phyloP scores from a whole-genome alignment of 306 rosid genomes.

The Lithocarpus polystachyus region DNA sequence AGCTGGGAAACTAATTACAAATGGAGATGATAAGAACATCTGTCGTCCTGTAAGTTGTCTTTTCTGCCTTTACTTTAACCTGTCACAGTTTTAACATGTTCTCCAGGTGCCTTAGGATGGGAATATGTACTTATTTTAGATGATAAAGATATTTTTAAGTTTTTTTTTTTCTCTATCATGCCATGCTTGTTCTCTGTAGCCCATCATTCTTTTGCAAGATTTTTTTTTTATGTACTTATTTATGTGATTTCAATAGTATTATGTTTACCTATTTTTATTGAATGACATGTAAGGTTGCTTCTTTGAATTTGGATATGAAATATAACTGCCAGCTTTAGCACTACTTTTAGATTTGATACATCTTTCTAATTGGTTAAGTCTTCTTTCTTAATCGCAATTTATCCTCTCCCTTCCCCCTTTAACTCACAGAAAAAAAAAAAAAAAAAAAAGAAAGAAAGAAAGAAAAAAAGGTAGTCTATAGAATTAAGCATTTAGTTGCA shows the following conservation, averaged over 20 bases:
- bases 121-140: not conserved
- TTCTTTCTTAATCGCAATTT: not conserved
- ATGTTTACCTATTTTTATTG: not conserved
- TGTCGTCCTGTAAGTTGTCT: slow-evolving; percentile 67
- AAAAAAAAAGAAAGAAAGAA: not conserved
- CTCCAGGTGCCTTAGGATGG: slow-evolving; percentile 6
- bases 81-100: not conserved
- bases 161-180: not conserved
- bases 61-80: slow-evolving; percentile 2
- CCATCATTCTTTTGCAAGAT: not conserved
- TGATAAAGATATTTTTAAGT: not conserved
- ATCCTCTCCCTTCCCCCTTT: not conserved
- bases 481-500: not conserved
- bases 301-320: not conserved
- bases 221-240: not conserved
- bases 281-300: not conserved
- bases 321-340: not conserved
- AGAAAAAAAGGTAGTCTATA: not conserved
- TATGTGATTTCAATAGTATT: not conserved
- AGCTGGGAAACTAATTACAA: slow-evolving; percentile 47
- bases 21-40: slow-evolving; percentile 65
- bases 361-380: not conserved
- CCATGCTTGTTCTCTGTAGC: not conserved
- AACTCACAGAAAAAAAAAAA: no score
- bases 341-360: not conserved